A percentile compares a stretch with the other conserved stretches of the same genome.
Evolutionary conservation across 345 rosid species (phyloP).

Genomic region (Sisymbrium altissimum): DNA sequence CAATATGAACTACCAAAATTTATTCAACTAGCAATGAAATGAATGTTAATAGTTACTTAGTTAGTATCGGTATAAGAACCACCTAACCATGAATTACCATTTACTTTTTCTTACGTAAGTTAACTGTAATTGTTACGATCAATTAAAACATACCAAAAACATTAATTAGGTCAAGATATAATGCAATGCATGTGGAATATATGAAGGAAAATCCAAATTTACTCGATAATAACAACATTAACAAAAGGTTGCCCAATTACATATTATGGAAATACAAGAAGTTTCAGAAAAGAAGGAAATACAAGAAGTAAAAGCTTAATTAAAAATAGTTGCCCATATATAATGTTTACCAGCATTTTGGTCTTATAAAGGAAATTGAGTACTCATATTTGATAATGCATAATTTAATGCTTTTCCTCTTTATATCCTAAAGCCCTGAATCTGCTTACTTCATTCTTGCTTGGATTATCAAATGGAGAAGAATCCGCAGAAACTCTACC

Average conservation of each 20-base stretch:
- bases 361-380: too few species aligned
- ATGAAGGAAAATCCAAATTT: not conserved
- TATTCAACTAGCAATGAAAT: too few species aligned
- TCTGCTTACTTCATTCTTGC: not conserved
- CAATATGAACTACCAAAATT: too few species aligned
- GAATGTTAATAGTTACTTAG: too few species aligned
- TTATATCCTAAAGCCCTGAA: not conserved
- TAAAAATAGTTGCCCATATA: too few species aligned
- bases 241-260: not conserved
- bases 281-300: too few species aligned
- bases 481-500: not conserved
- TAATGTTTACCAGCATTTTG: not conserved
- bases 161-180: too few species aligned
- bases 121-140: not conserved
- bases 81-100: too few species aligned
- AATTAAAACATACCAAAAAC: too few species aligned
- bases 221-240: not conserved
- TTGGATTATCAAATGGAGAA: constrained; percentile 32
- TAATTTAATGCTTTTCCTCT: not conserved
- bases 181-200: not conserved
- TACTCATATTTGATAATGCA: not conserved
- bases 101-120: not conserved
- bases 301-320: not conserved
- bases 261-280: not conserved
- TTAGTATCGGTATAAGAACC: too few species aligned